Base-by-base conservation (phyloP, 768 basidiomycete species). In the Leccinellum rugosiceps region DNA sequence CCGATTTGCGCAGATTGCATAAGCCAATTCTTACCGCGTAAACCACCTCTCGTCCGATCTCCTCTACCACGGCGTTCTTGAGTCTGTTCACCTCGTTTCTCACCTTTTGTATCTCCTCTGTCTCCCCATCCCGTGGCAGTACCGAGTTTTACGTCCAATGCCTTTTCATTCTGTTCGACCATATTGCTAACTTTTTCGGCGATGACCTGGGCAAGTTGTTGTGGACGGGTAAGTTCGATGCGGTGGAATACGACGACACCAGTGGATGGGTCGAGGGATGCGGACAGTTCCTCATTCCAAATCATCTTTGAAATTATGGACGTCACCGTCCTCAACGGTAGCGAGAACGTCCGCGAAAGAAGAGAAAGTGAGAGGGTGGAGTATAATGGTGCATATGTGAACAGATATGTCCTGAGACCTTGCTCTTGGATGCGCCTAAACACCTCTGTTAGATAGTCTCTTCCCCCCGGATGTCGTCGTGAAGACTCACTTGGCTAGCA, bases 381-480 rank as follows among this genome's bases (percentile, higher is more conserved):
- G 77, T 99, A 98, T 74, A 94, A 86, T 9, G 94, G 86, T 14
- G 95, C 91, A 47, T 70, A 96, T n/a, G 95, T 96, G 81, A 98
- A 97, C 53, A 99, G 83, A 74, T 98, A 98, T 5, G 97, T 99
- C 52, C 94, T 85, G 48, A 98, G 80, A 26, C 94, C 95, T 72
- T 98, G 94, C 72, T 98, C 95, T 77, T 98, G 97, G 63, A 98
- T 98, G 63, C 96, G 93, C 68, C 93, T 97, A 67, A n/a, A 59
- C 26, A 51, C 7, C 41, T 41, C 28, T 41, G 50, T 53, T 43
- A 26, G 60, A 41, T 61, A 10, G 56, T 25, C 25, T 25, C 23
- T 23, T 15, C 9, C 41, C 26, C 14, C 50, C 17, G 23, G 57
- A 47, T 53, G 49, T 55, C 28, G 26, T 19, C 15, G 35, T 19